Evolutionary conservation across 169 alveolate genomes (phyloP).

Genomic region (Cystoisospora suis): DNA sequence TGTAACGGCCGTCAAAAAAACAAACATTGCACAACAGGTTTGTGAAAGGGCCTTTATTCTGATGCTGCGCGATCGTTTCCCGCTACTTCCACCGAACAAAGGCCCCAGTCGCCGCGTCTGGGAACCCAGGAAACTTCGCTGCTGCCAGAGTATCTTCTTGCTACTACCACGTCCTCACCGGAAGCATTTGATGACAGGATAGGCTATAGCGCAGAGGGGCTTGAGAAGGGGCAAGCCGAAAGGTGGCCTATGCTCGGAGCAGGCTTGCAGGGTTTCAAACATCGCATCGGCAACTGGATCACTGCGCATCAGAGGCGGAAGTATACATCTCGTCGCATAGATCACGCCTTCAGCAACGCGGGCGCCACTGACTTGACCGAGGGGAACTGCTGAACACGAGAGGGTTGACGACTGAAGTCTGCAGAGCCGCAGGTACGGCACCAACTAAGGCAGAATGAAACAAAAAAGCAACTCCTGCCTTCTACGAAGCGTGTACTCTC

Average conservation of each 20-base stretch:
- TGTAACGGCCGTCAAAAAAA: too few relatives aligned
- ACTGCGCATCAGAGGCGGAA: slow-evolving; percentile 71
- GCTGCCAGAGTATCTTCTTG: too few relatives aligned
- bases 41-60: too few relatives aligned
- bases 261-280: slow-evolving; percentile 58
- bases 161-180: slow-evolving; percentile 56
- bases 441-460: too few relatives aligned
- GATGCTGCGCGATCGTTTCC: too few relatives aligned
- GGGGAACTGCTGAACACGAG: slow-evolving; percentile 49
- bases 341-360: slow-evolving; percentile 73
- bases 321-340: slow-evolving; percentile 72
- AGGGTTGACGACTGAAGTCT: slow-evolving; percentile 51
- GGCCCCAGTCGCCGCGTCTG: too few relatives aligned
- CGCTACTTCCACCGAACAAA: too few relatives aligned
- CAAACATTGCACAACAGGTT: too few relatives aligned
- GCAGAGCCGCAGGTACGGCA: too few relatives aligned
- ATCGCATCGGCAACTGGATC: slow-evolving; percentile 72
- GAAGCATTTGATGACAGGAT: slow-evolving; percentile 56
- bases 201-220: slow-evolving; percentile 62
- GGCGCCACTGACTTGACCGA: slow-evolving; percentile 71
- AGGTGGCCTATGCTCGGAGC: slow-evolving; percentile 60
- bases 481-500: too few relatives aligned
- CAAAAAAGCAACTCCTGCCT: too few relatives aligned
- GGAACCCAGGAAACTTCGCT: too few relatives aligned
- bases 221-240: slow-evolving; percentile 50